A percentile compares a stretch with the other conserved stretches of the same genome.
phyloP scores from a whole-genome alignment of 2,329 filamentous ascomycete species.

The Tympanopsis confertula region DNA sequence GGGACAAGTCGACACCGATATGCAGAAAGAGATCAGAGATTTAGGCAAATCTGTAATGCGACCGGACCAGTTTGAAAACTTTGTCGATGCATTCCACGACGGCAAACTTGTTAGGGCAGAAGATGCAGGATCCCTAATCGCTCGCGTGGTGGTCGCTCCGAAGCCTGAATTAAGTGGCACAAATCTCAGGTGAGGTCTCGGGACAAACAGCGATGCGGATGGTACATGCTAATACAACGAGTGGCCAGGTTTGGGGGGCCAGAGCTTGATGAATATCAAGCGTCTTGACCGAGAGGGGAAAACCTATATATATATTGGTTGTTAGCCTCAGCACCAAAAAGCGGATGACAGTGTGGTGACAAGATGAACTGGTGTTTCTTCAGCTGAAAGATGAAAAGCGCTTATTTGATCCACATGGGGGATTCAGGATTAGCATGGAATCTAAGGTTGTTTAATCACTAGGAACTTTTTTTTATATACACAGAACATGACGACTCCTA shows the following conservation, averaged over 20 bases:
- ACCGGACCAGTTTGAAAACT: neutral
- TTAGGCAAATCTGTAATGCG: neutral
- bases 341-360: too few species aligned
- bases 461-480: slow-evolving; percentile 5
- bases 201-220: too few species aligned
- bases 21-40: neutral
- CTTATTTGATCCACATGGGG: slow-evolving; percentile 32
- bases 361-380: too few species aligned
- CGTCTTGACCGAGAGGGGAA: too few species aligned
- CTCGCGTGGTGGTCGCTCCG: neutral
- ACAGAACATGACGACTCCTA: slow-evolving; percentile 9
- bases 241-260: too few species aligned
- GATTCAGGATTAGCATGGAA: slow-evolving; percentile 56
- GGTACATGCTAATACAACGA: too few species aligned
- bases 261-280: too few species aligned
- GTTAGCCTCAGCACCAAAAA: too few species aligned
- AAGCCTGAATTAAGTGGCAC: neutral
- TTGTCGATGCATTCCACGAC: neutral
- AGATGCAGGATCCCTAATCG: neutral
- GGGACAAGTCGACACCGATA: neutral
- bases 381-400: slow-evolving; percentile 58
- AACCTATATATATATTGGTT: too few species aligned
- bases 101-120: neutral
- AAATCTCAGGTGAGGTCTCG: neutral
- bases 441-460: slow-evolving; percentile 37